Evolutionary conservation across 352 stramenopile species (phyloP).

Genomic region (Globisporangium canariense): DNA sequence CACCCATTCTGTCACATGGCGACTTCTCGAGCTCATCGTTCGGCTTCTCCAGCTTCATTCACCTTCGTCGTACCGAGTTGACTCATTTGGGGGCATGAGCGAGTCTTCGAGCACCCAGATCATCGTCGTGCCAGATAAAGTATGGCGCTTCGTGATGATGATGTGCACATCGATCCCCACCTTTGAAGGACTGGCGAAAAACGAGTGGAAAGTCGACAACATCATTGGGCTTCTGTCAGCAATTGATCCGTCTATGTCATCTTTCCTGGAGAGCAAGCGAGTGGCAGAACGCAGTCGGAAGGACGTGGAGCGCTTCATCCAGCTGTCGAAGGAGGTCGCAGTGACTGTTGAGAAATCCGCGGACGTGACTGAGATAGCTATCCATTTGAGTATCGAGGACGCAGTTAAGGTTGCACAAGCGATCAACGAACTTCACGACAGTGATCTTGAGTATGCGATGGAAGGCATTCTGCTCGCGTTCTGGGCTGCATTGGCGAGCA

Average conservation of each 20-base stretch:
- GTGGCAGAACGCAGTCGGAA: constrained; percentile 20
- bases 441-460: neutral
- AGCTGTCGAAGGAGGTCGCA: constrained; percentile 17
- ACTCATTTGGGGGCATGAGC: neutral
- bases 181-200: constrained; percentile 21
- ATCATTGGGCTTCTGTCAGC: constrained; percentile 21
- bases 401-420: constrained; percentile 28
- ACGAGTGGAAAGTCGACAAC: constrained; percentile 37
- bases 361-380: constrained; percentile 9
- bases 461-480: constrained; percentile 17
- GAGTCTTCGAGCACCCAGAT: neutral
- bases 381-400: constrained; percentile 21
- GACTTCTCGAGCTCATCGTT: constrained; percentile 39
- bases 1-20: constrained; percentile 5
- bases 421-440: constrained; percentile 18
- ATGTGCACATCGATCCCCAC: constrained; percentile 24
- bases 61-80: constrained; percentile 27
- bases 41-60: constrained; percentile 32
- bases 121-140: constrained; percentile 25
- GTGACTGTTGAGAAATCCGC: constrained; percentile 15
- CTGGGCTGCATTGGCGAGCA: constrained; percentile 15
- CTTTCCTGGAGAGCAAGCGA: constrained; percentile 30
- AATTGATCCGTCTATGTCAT: constrained; percentile 11
- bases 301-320: constrained; percentile 31
- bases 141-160: constrained; percentile 45